Evolutionary conservation across 2,329 filamentous ascomycete species (phyloP).

Genomic region (Hypoxylon sp.): DNA sequence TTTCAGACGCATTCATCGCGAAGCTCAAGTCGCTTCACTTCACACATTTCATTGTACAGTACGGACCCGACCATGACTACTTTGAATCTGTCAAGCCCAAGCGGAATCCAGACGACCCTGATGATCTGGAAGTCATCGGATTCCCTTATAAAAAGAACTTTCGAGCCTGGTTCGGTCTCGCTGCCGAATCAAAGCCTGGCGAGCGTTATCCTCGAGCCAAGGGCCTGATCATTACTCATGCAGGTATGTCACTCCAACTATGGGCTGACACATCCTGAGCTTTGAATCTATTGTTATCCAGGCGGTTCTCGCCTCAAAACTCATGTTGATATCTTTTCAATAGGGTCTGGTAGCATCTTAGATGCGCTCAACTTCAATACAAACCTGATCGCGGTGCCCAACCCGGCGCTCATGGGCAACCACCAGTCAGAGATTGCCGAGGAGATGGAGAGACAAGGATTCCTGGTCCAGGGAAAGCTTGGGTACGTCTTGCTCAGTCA

Average conservation of each 20-base stretch:
- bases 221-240: conserved; percentile 89
- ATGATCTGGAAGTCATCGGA: conserved; percentile 67
- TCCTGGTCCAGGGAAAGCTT: conserved; percentile 79
- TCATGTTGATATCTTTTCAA: conserved; percentile 14
- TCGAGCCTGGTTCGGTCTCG: conserved; percentile 69
- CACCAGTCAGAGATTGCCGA: conserved; percentile 91
- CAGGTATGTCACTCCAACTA: conserved; percentile 70
- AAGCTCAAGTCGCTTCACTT: conserved; percentile 73
- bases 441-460: conserved; percentile 80
- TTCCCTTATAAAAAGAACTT: conserved; percentile 79
- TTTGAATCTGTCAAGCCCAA: conserved; percentile 60
- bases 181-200: conserved; percentile 54
- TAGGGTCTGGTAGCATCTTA: conserved; percentile 91
- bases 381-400: conserved; percentile 91
- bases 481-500: conserved; percentile 64
- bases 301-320: background rate
- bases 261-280: background rate
- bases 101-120: conserved; percentile 43
- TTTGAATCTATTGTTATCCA: background rate
- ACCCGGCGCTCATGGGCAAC: conserved; percentile 84
- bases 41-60: conserved; percentile 83
- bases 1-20: conserved; percentile 73
- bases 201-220: conserved; percentile 63
- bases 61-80: conserved; percentile 76
- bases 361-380: conserved; percentile 82